Percentiles rank a stretch among this genome's conserved stretches.
These are phyloP conservation scores for Fusarium mundagurra DNA, from an alignment of 2,329 filamentous ascomycete genomes.

Conservation along the genomic window DNA sequence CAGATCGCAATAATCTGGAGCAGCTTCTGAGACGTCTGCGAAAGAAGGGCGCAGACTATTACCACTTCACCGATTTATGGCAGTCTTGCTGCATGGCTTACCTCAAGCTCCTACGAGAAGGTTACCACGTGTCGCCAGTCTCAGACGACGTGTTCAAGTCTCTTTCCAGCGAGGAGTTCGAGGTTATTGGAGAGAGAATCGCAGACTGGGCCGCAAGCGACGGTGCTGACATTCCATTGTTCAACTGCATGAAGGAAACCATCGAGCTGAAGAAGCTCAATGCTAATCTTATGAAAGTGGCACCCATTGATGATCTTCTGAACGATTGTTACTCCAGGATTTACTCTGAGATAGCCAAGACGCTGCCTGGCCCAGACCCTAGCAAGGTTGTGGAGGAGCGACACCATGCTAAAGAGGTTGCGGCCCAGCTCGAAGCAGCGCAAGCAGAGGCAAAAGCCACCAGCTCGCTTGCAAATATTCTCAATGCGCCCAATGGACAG, in stretches of 20 bases:
- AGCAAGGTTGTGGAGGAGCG: slow-evolving; percentile 58
- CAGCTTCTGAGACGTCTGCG: slow-evolving; percentile 81
- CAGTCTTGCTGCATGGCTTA: slow-evolving; percentile 65
- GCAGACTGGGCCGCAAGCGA: slow-evolving; percentile 62
- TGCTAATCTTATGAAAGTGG: slow-evolving; percentile 84
- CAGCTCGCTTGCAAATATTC: slow-evolving; percentile 53
- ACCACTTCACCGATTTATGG: slow-evolving; percentile 70
- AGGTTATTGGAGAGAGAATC: slow-evolving; percentile 64
- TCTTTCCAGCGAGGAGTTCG: slow-evolving; percentile 65
- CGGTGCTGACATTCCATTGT: slow-evolving; percentile 52
- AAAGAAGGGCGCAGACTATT: slow-evolving; percentile 81
- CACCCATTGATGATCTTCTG: slow-evolving; percentile 90
- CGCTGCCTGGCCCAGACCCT: slow-evolving; percentile 62
- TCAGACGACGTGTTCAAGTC: slow-evolving; percentile 66
- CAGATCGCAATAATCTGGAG: slow-evolving; percentile 81
- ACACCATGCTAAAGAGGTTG: slow-evolving; percentile 54
- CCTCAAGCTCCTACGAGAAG: slow-evolving; percentile 61
- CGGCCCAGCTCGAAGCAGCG: slow-evolving; percentile 49
- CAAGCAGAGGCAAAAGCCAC: slow-evolving; percentile 48
- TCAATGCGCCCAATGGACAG: slow-evolving; percentile 55
- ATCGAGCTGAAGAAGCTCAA: slow-evolving; percentile 78
- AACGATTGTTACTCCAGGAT: slow-evolving; percentile 87
- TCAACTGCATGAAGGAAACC: slow-evolving; percentile 66
- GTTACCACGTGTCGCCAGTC: slow-evolving; percentile 56
- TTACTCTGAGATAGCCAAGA: slow-evolving; percentile 73